Base-by-base conservation (phyloP, 2,329 filamentous ascomycete species). In the Fusarium ambrosium region DNA sequence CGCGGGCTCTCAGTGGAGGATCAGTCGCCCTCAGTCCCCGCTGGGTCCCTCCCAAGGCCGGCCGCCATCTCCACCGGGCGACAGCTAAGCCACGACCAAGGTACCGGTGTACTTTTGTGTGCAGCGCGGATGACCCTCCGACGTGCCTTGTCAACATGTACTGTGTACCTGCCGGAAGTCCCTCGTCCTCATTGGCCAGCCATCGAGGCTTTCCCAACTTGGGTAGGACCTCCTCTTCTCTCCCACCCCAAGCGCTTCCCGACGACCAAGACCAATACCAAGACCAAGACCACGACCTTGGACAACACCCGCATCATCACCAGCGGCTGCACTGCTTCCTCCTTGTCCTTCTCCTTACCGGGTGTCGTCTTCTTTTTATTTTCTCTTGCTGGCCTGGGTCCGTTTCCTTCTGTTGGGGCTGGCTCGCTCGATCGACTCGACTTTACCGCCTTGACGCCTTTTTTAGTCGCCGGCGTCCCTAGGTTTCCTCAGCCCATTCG, bases 161-260 rank as follows among this genome's bases (percentile, higher is more conserved):
- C 61, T 27, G 2, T 20, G 11, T 75, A 75, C 72, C 56, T 75
- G 14, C 29, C 20, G 27, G 37, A 62, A 36, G 51, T 70, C 34
- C 70, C 64, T 37, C 48, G 0, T 68, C 53, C 51, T 51, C 48
- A 70, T 60, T 68, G 53, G 68, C 64, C 51, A 53, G 59, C 36
- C 27, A 59, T 55, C 59, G 73, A 75, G 51, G 63, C 63, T 73
- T 65, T 73, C 70, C 71, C 59, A 74, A 73, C 62, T 70, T 68
- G 58, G 70, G 66, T 73, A 68, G 73, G 66, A 76, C 70, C 73
- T 76, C 73, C 73, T 75, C 72, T 67, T 72, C 69, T 66, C 67
- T 73, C 64, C 70, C 72, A 70, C 62, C 63, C 65, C 69, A 67
- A 71, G 73, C 73, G 73, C 73, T 74, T 74, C 73, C 64, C 43